Evolutionary conservation across 768 basidiomycete species (phyloP), one percentile per base, ranked within the genome.

Genomic region (Strobilomyces echinocephalus): DNA sequence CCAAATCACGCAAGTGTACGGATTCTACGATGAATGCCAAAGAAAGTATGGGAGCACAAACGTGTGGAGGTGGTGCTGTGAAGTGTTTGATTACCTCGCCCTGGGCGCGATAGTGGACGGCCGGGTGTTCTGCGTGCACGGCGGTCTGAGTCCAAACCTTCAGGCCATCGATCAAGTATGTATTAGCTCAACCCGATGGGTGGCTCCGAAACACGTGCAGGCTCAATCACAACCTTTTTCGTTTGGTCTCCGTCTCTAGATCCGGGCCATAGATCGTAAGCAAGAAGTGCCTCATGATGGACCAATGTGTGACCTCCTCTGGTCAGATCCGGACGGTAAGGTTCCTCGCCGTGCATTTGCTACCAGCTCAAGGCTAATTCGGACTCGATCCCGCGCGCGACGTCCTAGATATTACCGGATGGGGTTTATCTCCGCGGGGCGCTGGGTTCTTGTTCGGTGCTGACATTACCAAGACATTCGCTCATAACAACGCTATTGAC

Each of bases 241-340:
- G 50, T 57, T 50, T 36, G 50, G 48, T 52, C 53, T 49, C 60
- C 56, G 50, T 34, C 43, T 55, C 49, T 68, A 90, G 94, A 97
- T 98, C 61, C 88, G 95, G 47, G 79, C 85, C 35, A 95, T 98
- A 62, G 95, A 97, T 75, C 75, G 95, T 33, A 94, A 95, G 69
- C 93, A 95, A 70, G 95, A 98, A 67, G 95, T 98, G 21, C 95
- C 95, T 26, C 95, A 98, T 69, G 95, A 98, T 66, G 95, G 95
- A 12, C 86, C 94, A 8, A 97, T 98, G 95, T 98, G 95, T 65
- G 95, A 98, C 72, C 76, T 98, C 2, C 76, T 98, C n/a, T 98
- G 95, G 95, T 97, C 95, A 54, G 95, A 98, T 76, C 95, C 95
- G 42, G 95, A 98, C 69, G 95, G 94, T 94, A 52, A 59, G 66